A percentile compares a stretch with the other conserved stretches of the same genome.
Conservation (phyloP, 495 filamentous ascomycete species). For the Aspergillus conjunctus region DNA sequence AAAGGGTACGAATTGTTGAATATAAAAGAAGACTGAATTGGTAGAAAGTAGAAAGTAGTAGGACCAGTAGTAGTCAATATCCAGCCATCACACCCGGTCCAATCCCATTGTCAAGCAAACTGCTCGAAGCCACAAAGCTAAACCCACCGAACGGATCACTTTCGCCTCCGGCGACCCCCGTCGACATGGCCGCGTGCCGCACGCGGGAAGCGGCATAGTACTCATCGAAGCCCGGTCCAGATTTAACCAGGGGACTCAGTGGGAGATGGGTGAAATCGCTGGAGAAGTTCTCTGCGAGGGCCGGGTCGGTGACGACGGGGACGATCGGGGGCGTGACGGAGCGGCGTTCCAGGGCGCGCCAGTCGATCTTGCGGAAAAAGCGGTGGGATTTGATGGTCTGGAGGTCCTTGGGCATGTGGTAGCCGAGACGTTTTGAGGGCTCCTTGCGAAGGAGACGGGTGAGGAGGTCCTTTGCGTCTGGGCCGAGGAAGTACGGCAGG, state of each 20-base stretch:
- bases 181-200: conserved; percentile 24
- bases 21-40: too few relatives aligned
- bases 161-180: conserved; percentile 36
- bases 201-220: conserved; percentile 36
- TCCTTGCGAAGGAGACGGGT: conserved; percentile 89
- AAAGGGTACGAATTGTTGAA: neutral
- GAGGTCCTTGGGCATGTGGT: conserved; percentile 85
- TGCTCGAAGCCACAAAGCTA: conserved; percentile 89
- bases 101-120: conserved; percentile 68
- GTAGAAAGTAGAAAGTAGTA: too few relatives aligned
- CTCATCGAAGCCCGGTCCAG: conserved; percentile 35
- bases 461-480: conserved; percentile 91
- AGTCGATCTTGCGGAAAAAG: conserved; percentile 96
- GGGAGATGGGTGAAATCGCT: conserved; percentile 82
- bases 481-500: conserved; percentile 82
- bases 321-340: conserved; percentile 85
- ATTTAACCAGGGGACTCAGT: conserved; percentile 67
- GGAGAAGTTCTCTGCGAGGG: conserved; percentile 93
- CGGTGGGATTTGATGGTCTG: conserved; percentile 86
- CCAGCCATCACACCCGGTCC: conserved; percentile 32
- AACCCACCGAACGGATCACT: conserved; percentile 90
- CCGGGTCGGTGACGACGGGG: conserved; percentile 90
- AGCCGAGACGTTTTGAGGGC: conserved; percentile 81
- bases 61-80: conserved; percentile 28
- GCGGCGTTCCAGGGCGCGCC: conserved; percentile 75